These are phyloP conservation scores for Cryptococcus sp. DNA, from an alignment of 1,284 basidiomycete species.

Conservation along the genomic window DNA sequence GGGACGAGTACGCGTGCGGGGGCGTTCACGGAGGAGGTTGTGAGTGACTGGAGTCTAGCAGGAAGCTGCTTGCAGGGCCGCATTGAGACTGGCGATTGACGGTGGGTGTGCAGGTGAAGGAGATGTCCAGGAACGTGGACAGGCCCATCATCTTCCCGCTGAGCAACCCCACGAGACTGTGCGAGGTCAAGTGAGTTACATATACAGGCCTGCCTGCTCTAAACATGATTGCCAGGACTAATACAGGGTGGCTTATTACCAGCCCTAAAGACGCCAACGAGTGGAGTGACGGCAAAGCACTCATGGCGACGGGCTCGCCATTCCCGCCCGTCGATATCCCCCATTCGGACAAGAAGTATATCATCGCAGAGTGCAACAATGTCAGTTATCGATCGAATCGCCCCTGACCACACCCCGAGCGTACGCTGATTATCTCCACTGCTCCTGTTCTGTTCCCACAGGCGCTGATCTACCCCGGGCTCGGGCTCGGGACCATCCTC, in stretches of 20 bases:
- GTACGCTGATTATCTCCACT: not conserved
- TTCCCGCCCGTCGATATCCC: conserved; percentile 71
- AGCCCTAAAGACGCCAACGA: conserved; percentile 60
- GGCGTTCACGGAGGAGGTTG: conserved; percentile 72
- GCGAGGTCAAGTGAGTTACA: conserved; percentile 58
- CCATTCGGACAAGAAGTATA: conserved; percentile 57
- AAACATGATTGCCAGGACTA: not conserved
- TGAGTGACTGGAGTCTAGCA: conserved; percentile 13
- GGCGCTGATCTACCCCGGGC: conserved; percentile 71
- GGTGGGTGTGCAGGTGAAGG: conserved; percentile 50
- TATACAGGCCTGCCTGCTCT: not conserved
- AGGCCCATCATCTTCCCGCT: conserved; percentile 76
- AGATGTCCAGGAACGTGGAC: conserved; percentile 66
- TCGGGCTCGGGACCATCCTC: conserved; percentile 66
- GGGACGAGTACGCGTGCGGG: conserved; percentile 75
- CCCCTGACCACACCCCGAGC: not conserved
- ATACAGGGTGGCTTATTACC: not conserved
- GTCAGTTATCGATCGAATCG: conserved; percentile 20
- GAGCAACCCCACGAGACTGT: conserved; percentile 69
- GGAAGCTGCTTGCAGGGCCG: not conserved
- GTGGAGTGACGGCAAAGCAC: conserved; percentile 71
- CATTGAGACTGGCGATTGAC: not conserved
- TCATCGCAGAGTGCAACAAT: conserved; percentile 43
- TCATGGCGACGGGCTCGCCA: conserved; percentile 76
- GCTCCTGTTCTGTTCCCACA: conserved; percentile 45